Evolutionary conservation across 192 early-diverging fungal species (phyloP).

Genomic region (Piromyces finnis): DNA sequence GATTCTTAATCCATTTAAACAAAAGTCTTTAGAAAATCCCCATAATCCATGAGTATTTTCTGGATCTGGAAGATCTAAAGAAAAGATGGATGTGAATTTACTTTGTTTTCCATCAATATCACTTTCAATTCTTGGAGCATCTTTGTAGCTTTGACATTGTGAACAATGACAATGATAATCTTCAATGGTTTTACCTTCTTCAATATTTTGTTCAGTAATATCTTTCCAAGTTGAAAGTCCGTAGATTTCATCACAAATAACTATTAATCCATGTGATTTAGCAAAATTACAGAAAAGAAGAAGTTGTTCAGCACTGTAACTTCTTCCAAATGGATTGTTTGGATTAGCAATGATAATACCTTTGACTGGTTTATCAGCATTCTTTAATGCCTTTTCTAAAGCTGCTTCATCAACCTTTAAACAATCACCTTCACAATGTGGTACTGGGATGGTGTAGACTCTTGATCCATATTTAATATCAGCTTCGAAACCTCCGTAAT

Average conservation of each 20-base stretch:
- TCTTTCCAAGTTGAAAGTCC: conserved; percentile 36
- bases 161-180: not conserved
- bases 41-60: conserved; percentile 48
- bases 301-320: conserved; percentile 23
- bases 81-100: conserved; percentile 44
- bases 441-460: conserved; percentile 26
- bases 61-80: conserved; percentile 39
- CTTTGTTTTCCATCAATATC: conserved; percentile 4
- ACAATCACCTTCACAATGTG: conserved; percentile 15
- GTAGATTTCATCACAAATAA: conserved; percentile 70
- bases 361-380: conserved; percentile 12
- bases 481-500: conserved; percentile 52
- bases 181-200: not conserved
- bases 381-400: conserved; percentile 25
- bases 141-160: not conserved
- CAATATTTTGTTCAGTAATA: not conserved
- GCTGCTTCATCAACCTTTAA: conserved; percentile 14
- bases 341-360: conserved; percentile 58
- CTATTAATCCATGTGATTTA: conserved; percentile 33
- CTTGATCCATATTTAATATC: conserved; percentile 9
- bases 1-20: conserved; percentile 9
- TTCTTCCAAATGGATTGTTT: conserved; percentile 47
- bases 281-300: conserved; percentile 46
- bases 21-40: conserved; percentile 73
- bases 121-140: not conserved